Conservation (phyloP, 768 basidiomycete genomes). For the Russula virescens region DNA sequence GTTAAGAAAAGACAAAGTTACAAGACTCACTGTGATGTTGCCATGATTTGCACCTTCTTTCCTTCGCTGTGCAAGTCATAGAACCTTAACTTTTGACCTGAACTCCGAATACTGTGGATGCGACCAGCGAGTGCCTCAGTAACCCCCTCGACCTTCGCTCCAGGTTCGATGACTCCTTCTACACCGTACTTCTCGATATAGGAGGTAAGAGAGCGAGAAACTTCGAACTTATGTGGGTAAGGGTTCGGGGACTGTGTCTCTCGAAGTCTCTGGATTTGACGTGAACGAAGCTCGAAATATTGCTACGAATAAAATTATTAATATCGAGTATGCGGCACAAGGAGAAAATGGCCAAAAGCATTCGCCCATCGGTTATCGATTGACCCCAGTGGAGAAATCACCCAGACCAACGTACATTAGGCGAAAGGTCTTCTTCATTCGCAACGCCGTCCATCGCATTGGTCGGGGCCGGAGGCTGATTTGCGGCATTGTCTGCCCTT, state of each 20-base stretch:
- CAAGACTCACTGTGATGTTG: constrained; percentile 64
- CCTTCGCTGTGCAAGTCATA: constrained; percentile 95
- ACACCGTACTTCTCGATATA: constrained; percentile 71
- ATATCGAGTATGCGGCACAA: not conserved
- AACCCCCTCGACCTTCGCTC: constrained; percentile 54
- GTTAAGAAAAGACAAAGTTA: not conserved
- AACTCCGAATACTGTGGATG: constrained; percentile 83
- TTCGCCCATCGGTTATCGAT: not conserved
- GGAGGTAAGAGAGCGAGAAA: constrained; percentile 62
- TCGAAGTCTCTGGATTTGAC: constrained; percentile 81
- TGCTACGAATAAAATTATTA: constrained; percentile 47
- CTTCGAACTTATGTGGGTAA: constrained; percentile 99
- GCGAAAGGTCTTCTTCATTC: constrained; percentile 81
- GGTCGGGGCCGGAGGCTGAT: constrained; percentile 39
- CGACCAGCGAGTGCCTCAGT: constrained; percentile 78
- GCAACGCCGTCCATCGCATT: constrained; percentile 35
- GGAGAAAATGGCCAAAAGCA: not conserved
- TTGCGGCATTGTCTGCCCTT: constrained; percentile 70
- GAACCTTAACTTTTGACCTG: constrained; percentile 80
- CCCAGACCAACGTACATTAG: constrained; percentile 59
- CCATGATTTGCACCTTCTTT: constrained; percentile 91
- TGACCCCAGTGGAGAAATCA: not conserved
- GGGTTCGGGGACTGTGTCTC: constrained; percentile 84
- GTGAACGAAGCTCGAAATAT: constrained; percentile 93
- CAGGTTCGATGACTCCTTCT: constrained; percentile 64